A percentile compares a stretch with the other conserved stretches of the same genome.
phyloP scores from a whole-genome alignment of 331 rosid species.

The Cucumis variabilis region DNA sequence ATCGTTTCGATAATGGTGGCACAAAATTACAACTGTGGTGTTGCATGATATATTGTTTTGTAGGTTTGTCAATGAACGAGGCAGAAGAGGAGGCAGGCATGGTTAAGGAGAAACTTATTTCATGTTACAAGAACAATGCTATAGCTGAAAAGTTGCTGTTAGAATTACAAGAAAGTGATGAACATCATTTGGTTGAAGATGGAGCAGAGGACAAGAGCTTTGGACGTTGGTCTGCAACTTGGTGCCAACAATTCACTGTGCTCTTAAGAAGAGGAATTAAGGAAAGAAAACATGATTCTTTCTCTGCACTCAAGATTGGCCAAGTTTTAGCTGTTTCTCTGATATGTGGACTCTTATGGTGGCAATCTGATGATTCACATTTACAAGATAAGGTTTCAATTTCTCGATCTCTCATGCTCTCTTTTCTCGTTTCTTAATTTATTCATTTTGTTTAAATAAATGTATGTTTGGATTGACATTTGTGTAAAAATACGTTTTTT shows the following conservation, averaged over 20 bases:
- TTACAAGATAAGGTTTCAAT: conserved; percentile 73
- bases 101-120: conserved; percentile 51
- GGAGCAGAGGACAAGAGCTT: conserved; percentile 34
- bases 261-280: conserved; percentile 68
- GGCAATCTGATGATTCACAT: conserved; percentile 52
- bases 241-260: conserved; percentile 75
- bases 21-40: background rate
- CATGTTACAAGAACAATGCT: conserved; percentile 42
- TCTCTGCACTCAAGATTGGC: conserved; percentile 55
- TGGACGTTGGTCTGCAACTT: conserved; percentile 66
- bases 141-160: conserved; percentile 42
- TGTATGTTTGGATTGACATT: too few relatives aligned
- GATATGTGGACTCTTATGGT: conserved; percentile 73
- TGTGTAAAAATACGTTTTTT: too few relatives aligned
- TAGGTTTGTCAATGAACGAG: conserved; percentile 58
- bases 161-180: conserved; percentile 37
- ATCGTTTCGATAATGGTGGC: too few relatives aligned
- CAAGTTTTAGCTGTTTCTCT: conserved; percentile 58
- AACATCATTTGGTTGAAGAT: conserved; percentile 23
- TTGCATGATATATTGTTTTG: background rate
- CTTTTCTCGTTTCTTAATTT: too few relatives aligned
- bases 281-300: conserved; percentile 65
- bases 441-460: too few relatives aligned
- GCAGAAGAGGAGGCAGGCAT: conserved; percentile 38
- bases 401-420: too few relatives aligned